Percentiles rank a stretch among this genome's conserved stretches.
phyloP scores from a whole-genome alignment of 2,329 filamentous ascomycete species.

The Hymenoscyphus albidus region DNA sequence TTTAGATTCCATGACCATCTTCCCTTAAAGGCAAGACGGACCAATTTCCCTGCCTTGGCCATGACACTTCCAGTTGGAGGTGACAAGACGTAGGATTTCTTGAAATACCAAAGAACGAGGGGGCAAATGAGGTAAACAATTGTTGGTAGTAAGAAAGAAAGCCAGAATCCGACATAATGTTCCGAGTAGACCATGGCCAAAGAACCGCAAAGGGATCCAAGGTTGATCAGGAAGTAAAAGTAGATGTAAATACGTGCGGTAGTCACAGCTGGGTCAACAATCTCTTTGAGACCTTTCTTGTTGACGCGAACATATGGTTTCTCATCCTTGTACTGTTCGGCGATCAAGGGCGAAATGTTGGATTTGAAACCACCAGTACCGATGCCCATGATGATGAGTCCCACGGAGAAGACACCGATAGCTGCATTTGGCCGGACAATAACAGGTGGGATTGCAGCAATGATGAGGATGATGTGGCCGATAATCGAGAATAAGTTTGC shows the following conservation, averaged over 20 bases:
- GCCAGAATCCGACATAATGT: slow-evolving; percentile 49
- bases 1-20: slow-evolving; percentile 52
- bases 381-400: slow-evolving; percentile 43
- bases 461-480: slow-evolving; percentile 51
- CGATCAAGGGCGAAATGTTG: slow-evolving; percentile 35
- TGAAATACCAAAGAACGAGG: slow-evolving; percentile 51
- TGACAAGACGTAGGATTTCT: slow-evolving; percentile 51
- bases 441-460: slow-evolving; percentile 40
- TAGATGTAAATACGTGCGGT: slow-evolving; percentile 34
- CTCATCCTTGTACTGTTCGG: slow-evolving; percentile 32
- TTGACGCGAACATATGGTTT: slow-evolving; percentile 27
- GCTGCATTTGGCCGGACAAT: slow-evolving; percentile 39
- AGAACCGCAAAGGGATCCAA: slow-evolving; percentile 39
- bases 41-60: slow-evolving; percentile 54
- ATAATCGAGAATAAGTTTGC: slow-evolving; percentile 43
- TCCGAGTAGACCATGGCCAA: slow-evolving; percentile 50
- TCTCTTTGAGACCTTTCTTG: slow-evolving; percentile 29
- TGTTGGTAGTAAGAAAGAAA: slow-evolving; percentile 39
- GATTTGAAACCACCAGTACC: slow-evolving; percentile 45
- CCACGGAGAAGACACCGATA: slow-evolving; percentile 47
- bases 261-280: slow-evolving; percentile 34
- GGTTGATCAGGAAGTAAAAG: slow-evolving; percentile 52
- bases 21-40: slow-evolving; percentile 52
- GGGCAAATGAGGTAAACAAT: slow-evolving; percentile 53
- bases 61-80: slow-evolving; percentile 65